Percentiles rank a stretch among this genome's conserved stretches.
Conservation (phyloP, 306 rosid genomes). For the Lathyrus sativus region DNA sequence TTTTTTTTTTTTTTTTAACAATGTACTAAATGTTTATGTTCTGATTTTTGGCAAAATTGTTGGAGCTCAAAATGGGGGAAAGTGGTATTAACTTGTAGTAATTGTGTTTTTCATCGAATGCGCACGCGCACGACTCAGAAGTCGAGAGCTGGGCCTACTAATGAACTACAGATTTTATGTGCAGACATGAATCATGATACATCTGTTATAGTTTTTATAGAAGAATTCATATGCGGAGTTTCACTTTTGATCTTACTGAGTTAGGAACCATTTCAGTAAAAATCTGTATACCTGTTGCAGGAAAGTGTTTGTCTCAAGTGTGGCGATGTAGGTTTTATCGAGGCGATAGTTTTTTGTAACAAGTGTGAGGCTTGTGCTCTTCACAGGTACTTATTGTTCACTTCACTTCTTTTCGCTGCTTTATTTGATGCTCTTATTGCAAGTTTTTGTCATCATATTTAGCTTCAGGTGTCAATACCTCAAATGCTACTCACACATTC, state of each 20-base stretch:
- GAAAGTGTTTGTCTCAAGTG: slow-evolving; percentile 48
- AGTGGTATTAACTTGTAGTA: neutral
- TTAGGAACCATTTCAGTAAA: slow-evolving; percentile 21
- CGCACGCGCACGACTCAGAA: neutral
- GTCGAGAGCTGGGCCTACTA: neutral
- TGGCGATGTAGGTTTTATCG: slow-evolving; percentile 40
- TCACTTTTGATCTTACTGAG: neutral
- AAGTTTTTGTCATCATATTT: slow-evolving; percentile 3
- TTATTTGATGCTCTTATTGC: slow-evolving; percentile 21
- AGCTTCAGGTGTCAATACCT: neutral
- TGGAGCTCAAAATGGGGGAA: slow-evolving; percentile 7
- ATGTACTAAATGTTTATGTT: neutral
- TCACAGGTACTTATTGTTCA: slow-evolving; percentile 45
- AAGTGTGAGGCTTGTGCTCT: slow-evolving; percentile 36
- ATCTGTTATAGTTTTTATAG: slow-evolving; percentile 5
- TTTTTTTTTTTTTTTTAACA: neutral
- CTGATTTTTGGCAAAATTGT: neutral
- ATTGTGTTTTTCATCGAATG: slow-evolving; percentile 8
- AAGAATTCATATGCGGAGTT: slow-evolving; percentile 15
- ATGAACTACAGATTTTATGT: slow-evolving; percentile 11
- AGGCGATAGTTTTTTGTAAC: slow-evolving; percentile 40
- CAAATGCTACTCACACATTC: slow-evolving; percentile 3
- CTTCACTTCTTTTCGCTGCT: neutral
- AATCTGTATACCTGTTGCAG: slow-evolving; percentile 29
- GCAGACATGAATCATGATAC: neutral